Conservation (phyloP, 2,329 filamentous ascomycete species). For the Penicillium sp. region DNA sequence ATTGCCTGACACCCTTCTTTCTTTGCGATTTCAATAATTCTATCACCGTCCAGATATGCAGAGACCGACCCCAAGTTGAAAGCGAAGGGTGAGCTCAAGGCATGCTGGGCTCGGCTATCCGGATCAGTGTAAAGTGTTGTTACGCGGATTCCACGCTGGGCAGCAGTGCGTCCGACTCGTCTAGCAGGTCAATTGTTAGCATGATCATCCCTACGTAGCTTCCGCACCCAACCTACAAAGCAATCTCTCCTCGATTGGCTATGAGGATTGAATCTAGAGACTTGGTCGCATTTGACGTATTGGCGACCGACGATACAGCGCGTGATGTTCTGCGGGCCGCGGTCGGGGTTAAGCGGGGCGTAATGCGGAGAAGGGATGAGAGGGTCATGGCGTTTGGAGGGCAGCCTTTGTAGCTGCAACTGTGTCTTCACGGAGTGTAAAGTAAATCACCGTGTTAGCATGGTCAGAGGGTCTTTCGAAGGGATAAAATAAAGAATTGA, state of each 20-base stretch:
- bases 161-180: conserved; percentile 83
- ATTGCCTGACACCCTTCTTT: conserved; percentile 82
- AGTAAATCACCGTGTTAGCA: conserved; percentile 8
- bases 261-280: conserved; percentile 78
- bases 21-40: conserved; percentile 85
- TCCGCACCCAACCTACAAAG: conserved; percentile 52
- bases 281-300: conserved; percentile 27
- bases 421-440: background rate
- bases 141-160: conserved; percentile 82
- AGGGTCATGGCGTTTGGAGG: conserved; percentile 31
- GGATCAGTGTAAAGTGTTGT: conserved; percentile 95
- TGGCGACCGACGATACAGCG: conserved; percentile 31
- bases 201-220: background rate
- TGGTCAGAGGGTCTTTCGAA: conserved; percentile 7
- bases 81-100: conserved; percentile 75
- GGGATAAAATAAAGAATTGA: conserved; percentile 6
- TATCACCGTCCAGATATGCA: conserved; percentile 88
- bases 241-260: conserved; percentile 95
- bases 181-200: conserved; percentile 31
- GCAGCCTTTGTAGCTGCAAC: conserved; percentile 13
- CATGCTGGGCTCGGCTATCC: conserved; percentile 83
- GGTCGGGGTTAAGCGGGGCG: conserved; percentile 34
- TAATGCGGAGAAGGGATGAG: conserved; percentile 41
- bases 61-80: conserved; percentile 78
- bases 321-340: conserved; percentile 29